Evolutionary conservation across 352 stramenopile species (phyloP), one percentile per base, ranked within the genome.

Genomic region (Phytopythium boreale): DNA sequence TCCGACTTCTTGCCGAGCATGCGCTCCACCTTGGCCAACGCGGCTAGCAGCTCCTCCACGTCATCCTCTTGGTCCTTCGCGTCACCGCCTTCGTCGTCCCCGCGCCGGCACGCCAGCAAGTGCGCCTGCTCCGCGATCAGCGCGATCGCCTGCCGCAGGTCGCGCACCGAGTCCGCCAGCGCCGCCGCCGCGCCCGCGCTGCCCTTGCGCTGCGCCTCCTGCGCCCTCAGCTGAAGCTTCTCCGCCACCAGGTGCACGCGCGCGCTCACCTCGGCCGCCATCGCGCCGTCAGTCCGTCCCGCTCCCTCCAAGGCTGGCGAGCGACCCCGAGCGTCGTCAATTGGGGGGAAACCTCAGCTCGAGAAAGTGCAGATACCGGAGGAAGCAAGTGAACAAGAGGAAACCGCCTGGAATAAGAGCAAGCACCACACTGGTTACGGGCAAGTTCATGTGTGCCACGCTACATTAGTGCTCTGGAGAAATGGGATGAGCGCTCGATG

Each of bases 1-100:
- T 87, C 77, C 66, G 82, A 79, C 69, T 93, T 93, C 62, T 89
- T 89, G 31, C 53, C 64, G 55, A 93, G 64, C 75, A 90, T 84
- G 37, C 62, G 60, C 59, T 84, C 76, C 26, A 93, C 84, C 37
- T 64, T 59, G 26, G 59, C 34, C 12, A 92, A 69, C 2, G 70
- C 71, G 46, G 56, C 24, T 17, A 71, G 53, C 6, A 90, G 59
- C 60, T 87, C 76, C 47, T 82, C 68, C 31, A 70, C 64, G 44
- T 51, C 62, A 26, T 47, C 63, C 26, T 76, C 71, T 7, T 50
- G 60, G 26, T 69, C 69, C 56, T 68, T 53, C 24, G 64, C 46
- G 27, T 73, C 52, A 34, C 62, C 63, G 52, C 74, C 55, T 1
- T 12, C 50, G 27, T 37, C 56, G 51, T 80, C 71, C 27, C 68